Base-by-base conservation (phyloP, 179 eudicot species). In the Camellia oleifera region DNA sequence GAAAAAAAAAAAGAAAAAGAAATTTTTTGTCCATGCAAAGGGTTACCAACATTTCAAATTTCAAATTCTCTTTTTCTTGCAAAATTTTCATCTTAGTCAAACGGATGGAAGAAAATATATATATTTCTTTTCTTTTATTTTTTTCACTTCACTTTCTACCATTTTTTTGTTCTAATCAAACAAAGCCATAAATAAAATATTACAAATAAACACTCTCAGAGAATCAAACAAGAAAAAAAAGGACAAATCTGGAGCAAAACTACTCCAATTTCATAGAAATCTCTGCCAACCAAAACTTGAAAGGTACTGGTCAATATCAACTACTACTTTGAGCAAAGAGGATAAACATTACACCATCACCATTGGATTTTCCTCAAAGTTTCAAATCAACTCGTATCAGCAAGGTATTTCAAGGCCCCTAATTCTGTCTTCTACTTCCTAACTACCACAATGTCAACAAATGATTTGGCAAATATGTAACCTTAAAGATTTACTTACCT, bases 401-500 rank as follows among this genome's bases (percentile, higher is more conserved):
- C 12, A 70, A 17, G 56, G 6, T 20, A 70, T 5, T 45, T 48
- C 7, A 46, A 45, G 23, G 26, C 56, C 56, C 56, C 40, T 32
- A 32, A 32, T 17, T 13, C 13, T 26, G 70, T 66, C 45, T 66
- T 26, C 3, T 7, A 18, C 67, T n/a, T 63, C 18, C 26, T 3
- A 40, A 67, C 46, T 2, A 32, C 40, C 54, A n/a, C 9, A 69
- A 45, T 20, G 74, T 64, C n/a, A 60, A 60, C 4, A 53, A 53
- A 53, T 13, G 18, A 60, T 60, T 60, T 12, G 14, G 23, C 1
- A 17, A 61, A 61, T 56, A 56, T 61, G 32, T 4, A 17, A 17
- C 65, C 26, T 17, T 17, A 65, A 26, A 20, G 14, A 23, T 8
- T 0, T 50, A 82, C 87, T 79, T 77, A 92, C 98, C 98, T 95